These are phyloP conservation scores for Primulina huaijiensis DNA, from an alignment of 257 asterid species.

Conservation along the genomic window DNA sequence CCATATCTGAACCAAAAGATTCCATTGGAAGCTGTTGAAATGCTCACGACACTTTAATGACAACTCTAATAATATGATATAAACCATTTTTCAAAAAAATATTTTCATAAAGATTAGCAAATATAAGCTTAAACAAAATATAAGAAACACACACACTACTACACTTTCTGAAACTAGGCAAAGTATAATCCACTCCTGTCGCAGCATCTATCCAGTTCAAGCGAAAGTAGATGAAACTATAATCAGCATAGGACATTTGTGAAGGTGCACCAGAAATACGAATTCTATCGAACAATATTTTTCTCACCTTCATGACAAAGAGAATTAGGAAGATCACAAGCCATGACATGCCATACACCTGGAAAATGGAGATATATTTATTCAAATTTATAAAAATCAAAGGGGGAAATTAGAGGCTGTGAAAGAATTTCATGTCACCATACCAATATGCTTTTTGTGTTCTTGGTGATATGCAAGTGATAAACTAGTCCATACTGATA, in stretches of 20 bases:
- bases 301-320: conserved; percentile 91
- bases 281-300: conserved; percentile 8
- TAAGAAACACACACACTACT: too few species aligned
- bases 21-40: not conserved
- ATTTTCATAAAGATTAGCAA: too few species aligned
- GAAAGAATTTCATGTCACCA: conserved; percentile 22
- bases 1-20: not conserved
- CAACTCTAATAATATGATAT: not conserved
- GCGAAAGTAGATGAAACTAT: too few species aligned
- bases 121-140: too few species aligned
- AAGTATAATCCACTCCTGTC: too few species aligned
- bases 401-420: conserved; percentile 11
- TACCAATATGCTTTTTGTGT: conserved; percentile 67
- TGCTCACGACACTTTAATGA: not conserved
- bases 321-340: conserved; percentile 76
- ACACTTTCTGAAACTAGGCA: too few species aligned
- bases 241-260: not conserved
- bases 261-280: not conserved
- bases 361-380: conserved; percentile 24
- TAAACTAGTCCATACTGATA: conserved; percentile 94
- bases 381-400: conserved; percentile 18
- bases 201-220: too few species aligned
- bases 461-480: conserved; percentile 69
- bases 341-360: conserved; percentile 97
- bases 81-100: too few species aligned